Base-by-base conservation (phyloP, 768 basidiomycete species). In the Rhizopogon sp. region DNA sequence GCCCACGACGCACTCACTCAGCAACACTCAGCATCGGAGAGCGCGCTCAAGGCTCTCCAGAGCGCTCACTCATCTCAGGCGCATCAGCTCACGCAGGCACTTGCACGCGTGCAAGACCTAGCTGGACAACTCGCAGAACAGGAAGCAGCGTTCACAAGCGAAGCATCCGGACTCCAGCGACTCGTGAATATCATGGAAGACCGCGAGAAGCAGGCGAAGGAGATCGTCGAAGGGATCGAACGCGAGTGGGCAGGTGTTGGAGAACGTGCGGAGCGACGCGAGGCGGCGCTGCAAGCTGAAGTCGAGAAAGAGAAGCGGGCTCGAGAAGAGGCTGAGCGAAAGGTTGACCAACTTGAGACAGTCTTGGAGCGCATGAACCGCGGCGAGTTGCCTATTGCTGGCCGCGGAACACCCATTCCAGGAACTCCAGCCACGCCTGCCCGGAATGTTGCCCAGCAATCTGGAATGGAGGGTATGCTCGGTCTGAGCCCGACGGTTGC, bases 401-500 rank as follows among this genome's bases (percentile, higher is more conserved):
- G 73, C 22, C 75, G 77, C 31, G 74, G 69, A 28, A 67, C 72
- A 3, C 63, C 68, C 16, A 64, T 66, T 9, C 69, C 70, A 16
- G 67, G 69, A 28, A 62, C 69, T 5, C 77, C 83, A 14, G 76
- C 74, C 6, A 83, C 79, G 43, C 72, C 64, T 3, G 63, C 74
- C 1, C 67, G 75, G 17, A 72, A 72, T 25, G 55, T 62, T 43
- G 56, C 72, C n/a, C 60, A 55, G 5, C 78, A 82, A 57, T 53
- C 73, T n/a, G 60, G 75, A 11, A 67, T 74, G 28, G 80, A 85
- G 39, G 77, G 79, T 8, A 80, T 85, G 73, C 73, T 88, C 65
- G 82, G 85, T 43, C 72, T 94, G 16, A 93, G 90, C 64, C 93
- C 95, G 1, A 91, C 94, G 0, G 89, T 95, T 11, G 87, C 88